Conservation (phyloP, 2,329 filamentous ascomycete species). For the Aspergillus quadrilineatus region DNA sequence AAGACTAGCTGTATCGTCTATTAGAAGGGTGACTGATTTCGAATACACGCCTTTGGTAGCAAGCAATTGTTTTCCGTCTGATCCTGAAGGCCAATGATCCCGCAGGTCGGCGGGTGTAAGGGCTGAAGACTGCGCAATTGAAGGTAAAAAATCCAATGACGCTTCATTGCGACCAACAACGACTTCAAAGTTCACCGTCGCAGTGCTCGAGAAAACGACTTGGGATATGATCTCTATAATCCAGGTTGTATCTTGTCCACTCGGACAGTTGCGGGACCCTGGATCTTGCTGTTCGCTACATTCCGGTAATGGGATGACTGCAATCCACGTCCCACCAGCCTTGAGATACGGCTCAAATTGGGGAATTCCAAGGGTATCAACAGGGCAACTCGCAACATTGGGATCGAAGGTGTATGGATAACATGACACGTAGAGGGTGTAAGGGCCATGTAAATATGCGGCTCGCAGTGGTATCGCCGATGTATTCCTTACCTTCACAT, state of each 20-base stretch:
- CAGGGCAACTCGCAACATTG: slow-evolving; percentile 70
- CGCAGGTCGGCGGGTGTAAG: slow-evolving; percentile 67
- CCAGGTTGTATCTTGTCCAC: slow-evolving; percentile 68
- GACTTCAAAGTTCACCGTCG: slow-evolving; percentile 83
- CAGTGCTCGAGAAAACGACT: slow-evolving; percentile 87
- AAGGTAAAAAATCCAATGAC: slow-evolving; percentile 68
- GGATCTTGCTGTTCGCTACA: slow-evolving; percentile 62
- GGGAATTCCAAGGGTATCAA: slow-evolving; percentile 71
- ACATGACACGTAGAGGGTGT: slow-evolving; percentile 82
- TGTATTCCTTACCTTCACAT: slow-evolving; percentile 88
- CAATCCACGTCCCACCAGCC: slow-evolving; percentile 83
- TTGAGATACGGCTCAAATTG: slow-evolving; percentile 97
- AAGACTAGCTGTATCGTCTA: slow-evolving; percentile 83
- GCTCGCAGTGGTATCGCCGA: slow-evolving; percentile 87
- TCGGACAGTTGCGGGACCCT: slow-evolving; percentile 19
- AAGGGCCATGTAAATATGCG: slow-evolving; percentile 94
- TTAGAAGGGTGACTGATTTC: slow-evolving; percentile 70
- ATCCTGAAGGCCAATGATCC: slow-evolving; percentile 69
- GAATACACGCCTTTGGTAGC: slow-evolving; percentile 79
- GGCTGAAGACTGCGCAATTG: slow-evolving; percentile 50
- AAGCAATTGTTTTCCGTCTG: slow-evolving; percentile 55
- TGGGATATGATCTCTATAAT: slow-evolving; percentile 89
- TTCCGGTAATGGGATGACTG: slow-evolving; percentile 76
- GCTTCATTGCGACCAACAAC: slow-evolving; percentile 82
- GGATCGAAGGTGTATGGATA: slow-evolving; percentile 83